Evolutionary conservation across 345 rosid genomes (phyloP).

Genomic region (Pelargonium nanum): DNA sequence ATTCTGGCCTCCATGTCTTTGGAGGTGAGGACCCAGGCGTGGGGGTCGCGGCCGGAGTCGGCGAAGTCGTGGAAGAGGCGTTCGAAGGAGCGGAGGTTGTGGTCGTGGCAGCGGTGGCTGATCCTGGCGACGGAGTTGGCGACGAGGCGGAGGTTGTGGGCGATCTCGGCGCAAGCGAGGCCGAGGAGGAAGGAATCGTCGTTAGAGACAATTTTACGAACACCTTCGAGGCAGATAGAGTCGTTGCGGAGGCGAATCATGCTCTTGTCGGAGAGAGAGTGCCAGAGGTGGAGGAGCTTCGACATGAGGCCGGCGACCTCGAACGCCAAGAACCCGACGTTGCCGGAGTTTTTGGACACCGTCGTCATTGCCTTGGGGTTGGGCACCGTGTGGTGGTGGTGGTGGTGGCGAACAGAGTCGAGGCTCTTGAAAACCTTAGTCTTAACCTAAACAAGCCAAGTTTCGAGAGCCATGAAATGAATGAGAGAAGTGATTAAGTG

Average conservation of each 20-base stretch:
- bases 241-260: constrained; percentile 51
- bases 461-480: constrained; percentile 68
- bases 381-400: neutral
- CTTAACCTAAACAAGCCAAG: constrained; percentile 66
- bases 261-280: constrained; percentile 63
- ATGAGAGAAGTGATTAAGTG: neutral
- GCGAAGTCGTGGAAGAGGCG: constrained; percentile 51
- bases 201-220: constrained; percentile 65
- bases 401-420: constrained; percentile 25
- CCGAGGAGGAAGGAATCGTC: constrained; percentile 75
- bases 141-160: constrained; percentile 41
- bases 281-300: constrained; percentile 68
- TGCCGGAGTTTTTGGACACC: constrained; percentile 19
- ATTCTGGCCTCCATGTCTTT: constrained; percentile 58
- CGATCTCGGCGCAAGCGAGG: constrained; percentile 75
- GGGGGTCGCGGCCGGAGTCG: constrained; percentile 48
- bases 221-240: constrained; percentile 60
- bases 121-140: constrained; percentile 56
- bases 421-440: constrained; percentile 41
- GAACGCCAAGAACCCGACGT: constrained; percentile 56
- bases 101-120: constrained; percentile 41
- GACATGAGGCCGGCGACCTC: constrained; percentile 83
- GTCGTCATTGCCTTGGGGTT: constrained; percentile 16
- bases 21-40: constrained; percentile 45
- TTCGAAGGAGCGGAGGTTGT: constrained; percentile 39